Evolutionary conservation across 805 yeast species (phyloP), one percentile per base, ranked within the genome.

Genomic region (Yarrowia sp.): DNA sequence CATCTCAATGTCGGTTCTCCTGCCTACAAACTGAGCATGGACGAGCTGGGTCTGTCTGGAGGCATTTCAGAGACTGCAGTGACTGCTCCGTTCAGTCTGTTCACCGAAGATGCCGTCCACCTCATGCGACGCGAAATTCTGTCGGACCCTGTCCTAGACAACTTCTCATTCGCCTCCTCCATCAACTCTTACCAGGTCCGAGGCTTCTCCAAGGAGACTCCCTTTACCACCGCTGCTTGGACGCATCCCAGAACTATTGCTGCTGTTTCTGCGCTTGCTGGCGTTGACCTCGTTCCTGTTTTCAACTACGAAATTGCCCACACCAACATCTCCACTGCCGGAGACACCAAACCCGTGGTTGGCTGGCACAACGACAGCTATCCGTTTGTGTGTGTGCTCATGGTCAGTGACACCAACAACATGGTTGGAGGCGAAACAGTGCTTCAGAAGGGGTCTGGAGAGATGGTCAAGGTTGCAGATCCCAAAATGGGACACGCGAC

Each of bases 301-400:
- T 55, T 38, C 14, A 20, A 55, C 12, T 55, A 55, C 46, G 61
- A 55, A 13, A 55, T 55, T 6, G 61, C 61, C 24, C 61, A 55
- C 15, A 55, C 61, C 6, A 55, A 55, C 20, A 55, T 55, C 24
- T 55, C 61, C 10, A 40, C 42, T 10, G 47, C 61, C 2, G 61
- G 61, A 24, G 61, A 55, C 20, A 24, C 61, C 34, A 55, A 55
- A 20, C 87, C 86, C 24, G 80, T 85, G 50, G 87, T 85, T 42
- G 84, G 85, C 38, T 86, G 90, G 90, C 89, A 86, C 77, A 74
- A 78, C 66, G 90, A 86, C 73, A 81, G 86, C n/a, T 85, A 85
- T 68, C 89, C 88, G 15, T 85, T 85, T 73, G 89, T 86, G 19
- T 86, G 88, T 75, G 89, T 86, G 15, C 78, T 86, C 69, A 86